phyloP scores from a whole-genome alignment of 257 asterid species.

The Anisodus tanguticus region DNA sequence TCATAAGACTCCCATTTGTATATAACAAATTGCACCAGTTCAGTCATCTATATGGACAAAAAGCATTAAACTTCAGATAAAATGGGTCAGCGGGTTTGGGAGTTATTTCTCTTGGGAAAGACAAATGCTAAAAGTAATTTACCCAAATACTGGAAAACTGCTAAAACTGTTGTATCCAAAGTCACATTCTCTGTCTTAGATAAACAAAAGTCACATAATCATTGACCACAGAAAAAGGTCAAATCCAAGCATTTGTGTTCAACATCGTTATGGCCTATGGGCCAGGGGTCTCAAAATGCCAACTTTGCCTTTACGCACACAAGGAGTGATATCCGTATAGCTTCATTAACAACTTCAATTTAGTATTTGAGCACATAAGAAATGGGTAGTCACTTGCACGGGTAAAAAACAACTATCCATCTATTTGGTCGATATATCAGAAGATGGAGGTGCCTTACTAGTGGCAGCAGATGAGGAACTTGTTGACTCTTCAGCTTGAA shows the following conservation, averaged over 20 bases:
- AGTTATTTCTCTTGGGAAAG: neutral
- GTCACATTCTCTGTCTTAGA: neutral
- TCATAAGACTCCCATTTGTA: no score
- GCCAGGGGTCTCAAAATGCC: neutral
- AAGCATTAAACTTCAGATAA: no score
- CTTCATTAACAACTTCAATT: neutral
- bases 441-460: constrained; percentile 40
- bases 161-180: neutral
- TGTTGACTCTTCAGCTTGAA: constrained; percentile 53
- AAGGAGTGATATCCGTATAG: neutral
- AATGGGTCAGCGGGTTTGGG: no score
- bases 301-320: neutral
- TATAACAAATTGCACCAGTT: no score
- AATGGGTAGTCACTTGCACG: neutral
- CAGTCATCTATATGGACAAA: no score
- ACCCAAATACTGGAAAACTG: neutral
- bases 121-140: neutral
- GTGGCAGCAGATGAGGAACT: constrained; percentile 37
- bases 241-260: neutral
- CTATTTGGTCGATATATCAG: constrained; percentile 42
- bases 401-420: constrained; percentile 25
- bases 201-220: neutral
- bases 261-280: neutral
- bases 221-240: neutral
- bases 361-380: neutral